Conservation (phyloP, 768 basidiomycete species). For the Psilocybe cubensis region DNA sequence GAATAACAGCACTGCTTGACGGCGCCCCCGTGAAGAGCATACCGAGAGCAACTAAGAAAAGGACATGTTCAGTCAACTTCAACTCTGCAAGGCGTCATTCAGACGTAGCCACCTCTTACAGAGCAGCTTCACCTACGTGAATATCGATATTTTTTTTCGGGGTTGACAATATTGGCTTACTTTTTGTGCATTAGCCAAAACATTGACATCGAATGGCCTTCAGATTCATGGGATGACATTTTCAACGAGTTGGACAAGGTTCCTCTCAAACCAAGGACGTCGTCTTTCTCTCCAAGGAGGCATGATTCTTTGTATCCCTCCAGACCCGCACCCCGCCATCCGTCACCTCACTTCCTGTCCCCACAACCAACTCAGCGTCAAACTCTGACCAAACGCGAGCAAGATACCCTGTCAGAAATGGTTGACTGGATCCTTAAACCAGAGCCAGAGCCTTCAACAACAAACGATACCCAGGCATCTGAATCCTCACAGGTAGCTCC, state of each 20-base stretch:
- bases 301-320: neutral
- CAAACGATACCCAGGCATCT: neutral
- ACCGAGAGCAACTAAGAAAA: neutral
- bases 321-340: neutral
- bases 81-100: neutral
- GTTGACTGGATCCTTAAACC: neutral
- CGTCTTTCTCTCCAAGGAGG: neutral
- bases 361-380: conserved; percentile 12
- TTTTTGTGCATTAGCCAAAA: neutral
- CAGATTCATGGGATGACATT: conserved; percentile 16
- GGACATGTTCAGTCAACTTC: neutral
- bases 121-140: neutral
- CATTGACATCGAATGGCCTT: conserved; percentile 5
- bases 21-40: neutral
- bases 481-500: conserved; percentile 6
- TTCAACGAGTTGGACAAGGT: conserved; percentile 12
- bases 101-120: neutral
- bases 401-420: conserved; percentile 2
- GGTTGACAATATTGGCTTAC: neutral
- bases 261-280: neutral
- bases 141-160: neutral
- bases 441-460: neutral
- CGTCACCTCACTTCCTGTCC: neutral
- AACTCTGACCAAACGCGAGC: conserved; percentile 11
- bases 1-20: neutral